These are phyloP conservation scores for Globisporangium nodosum DNA, from an alignment of 352 stramenopile genomes.

Conservation along the genomic window DNA sequence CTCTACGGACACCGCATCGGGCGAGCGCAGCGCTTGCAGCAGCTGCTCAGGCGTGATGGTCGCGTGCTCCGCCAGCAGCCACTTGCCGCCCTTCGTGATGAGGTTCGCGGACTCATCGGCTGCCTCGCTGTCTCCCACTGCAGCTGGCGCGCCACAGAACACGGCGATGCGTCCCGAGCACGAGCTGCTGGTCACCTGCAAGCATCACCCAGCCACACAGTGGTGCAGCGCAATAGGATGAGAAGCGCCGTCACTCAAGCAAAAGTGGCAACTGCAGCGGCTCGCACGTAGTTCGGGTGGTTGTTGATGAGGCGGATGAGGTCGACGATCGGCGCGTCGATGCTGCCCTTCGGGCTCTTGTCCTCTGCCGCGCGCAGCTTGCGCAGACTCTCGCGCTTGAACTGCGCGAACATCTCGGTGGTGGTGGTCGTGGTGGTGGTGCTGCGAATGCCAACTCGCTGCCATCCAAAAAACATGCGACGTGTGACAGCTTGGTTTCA, in stretches of 20 bases:
- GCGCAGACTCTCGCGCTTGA: slow-evolving; percentile 83
- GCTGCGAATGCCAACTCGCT: not conserved
- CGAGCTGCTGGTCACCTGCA: slow-evolving; percentile 86
- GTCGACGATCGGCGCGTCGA: slow-evolving; percentile 87
- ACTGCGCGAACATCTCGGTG: slow-evolving; percentile 63
- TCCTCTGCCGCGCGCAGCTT: slow-evolving; percentile 80
- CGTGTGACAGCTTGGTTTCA: not conserved
- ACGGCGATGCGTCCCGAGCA: slow-evolving; percentile 89
- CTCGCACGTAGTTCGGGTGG: slow-evolving; percentile 75
- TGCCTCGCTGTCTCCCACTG: slow-evolving; percentile 1
- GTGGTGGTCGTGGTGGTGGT: not conserved
- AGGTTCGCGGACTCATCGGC: slow-evolving; percentile 27
- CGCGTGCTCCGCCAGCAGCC: slow-evolving; percentile 81
- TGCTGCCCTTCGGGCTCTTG: slow-evolving; percentile 89
- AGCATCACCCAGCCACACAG: not conserved
- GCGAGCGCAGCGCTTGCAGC: slow-evolving; percentile 30
- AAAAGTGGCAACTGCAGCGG: not conserved
- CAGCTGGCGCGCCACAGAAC: slow-evolving; percentile 55
- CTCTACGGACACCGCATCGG: slow-evolving; percentile 19
- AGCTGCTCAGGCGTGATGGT: slow-evolving; percentile 72
- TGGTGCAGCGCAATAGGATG: not conserved
- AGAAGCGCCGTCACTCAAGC: not conserved
- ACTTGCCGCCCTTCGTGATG: slow-evolving; percentile 88
- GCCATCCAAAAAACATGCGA: not conserved
- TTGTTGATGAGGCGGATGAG: slow-evolving; percentile 86